Percentiles rank a stretch among this genome's conserved stretches.
phyloP scores from a whole-genome alignment of 2,329 filamentous ascomycete species.

The Pezicula radicicola region DNA sequence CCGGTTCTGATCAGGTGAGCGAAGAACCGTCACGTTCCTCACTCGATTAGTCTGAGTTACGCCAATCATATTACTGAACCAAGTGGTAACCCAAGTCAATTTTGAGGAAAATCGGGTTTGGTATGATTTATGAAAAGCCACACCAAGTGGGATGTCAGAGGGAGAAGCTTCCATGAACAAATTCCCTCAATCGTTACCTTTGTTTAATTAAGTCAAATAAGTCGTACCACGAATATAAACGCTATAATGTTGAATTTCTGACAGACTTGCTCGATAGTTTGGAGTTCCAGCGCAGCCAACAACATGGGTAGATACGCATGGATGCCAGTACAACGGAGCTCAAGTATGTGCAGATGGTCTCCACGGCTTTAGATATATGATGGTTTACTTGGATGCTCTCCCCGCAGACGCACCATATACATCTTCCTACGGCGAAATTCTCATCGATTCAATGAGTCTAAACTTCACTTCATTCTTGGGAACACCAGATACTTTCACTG shows the following conservation, averaged over 20 bases:
- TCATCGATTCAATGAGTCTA: constrained; percentile 39
- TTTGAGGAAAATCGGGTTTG: too few relatives aligned
- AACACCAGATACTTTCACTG: constrained; percentile 44
- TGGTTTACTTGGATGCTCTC: constrained; percentile 43
- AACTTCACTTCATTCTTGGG: constrained; percentile 43
- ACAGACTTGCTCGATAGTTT: constrained; percentile 28
- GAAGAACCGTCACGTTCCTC: constrained; percentile 3
- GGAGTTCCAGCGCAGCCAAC: constrained; percentile 39
- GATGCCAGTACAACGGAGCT: constrained; percentile 35
- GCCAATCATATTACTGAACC: background rate
- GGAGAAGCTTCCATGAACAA: too few relatives aligned
- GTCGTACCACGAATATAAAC: background rate
- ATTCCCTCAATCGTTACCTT: too few relatives aligned
- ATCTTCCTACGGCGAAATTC: constrained; percentile 36
- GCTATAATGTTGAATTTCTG: too few relatives aligned
- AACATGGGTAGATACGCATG: constrained; percentile 42
- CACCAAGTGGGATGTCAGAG: too few relatives aligned
- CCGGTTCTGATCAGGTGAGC: constrained; percentile 45
- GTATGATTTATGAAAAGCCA: too few relatives aligned
- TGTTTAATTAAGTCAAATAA: too few relatives aligned
- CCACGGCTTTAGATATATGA: constrained; percentile 51
- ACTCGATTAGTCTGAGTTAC: too few relatives aligned
- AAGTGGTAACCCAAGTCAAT: background rate
- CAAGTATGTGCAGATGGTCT: constrained; percentile 49
- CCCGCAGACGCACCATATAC: constrained; percentile 42